Evolutionary conservation across 2,329 filamentous ascomycete species (phyloP).

Genomic region (Diplodia intermedia): DNA sequence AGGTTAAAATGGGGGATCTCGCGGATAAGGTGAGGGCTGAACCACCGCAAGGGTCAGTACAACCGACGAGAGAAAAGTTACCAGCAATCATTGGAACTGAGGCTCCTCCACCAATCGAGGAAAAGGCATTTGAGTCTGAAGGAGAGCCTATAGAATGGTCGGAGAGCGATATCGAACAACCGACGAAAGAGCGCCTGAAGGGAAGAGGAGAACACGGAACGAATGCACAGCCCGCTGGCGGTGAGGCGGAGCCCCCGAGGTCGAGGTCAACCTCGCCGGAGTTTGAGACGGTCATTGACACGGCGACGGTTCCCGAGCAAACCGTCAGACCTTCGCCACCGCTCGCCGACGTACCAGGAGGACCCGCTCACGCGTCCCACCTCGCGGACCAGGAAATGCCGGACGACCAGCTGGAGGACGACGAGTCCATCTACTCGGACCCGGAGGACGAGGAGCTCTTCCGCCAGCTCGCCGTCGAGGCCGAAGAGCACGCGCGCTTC

Average conservation of each 20-base stretch:
- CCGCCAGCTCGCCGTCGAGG: constrained; percentile 84
- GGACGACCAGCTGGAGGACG: constrained; percentile 39
- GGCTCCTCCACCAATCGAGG: not conserved
- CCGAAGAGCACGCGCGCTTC: constrained; percentile 92
- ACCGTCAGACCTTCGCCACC: constrained; percentile 35
- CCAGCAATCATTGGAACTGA: not conserved
- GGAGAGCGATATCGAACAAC: constrained; percentile 54
- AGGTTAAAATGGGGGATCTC: constrained; percentile 52
- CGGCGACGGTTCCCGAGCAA: constrained; percentile 1
- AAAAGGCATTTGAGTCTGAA: not conserved
- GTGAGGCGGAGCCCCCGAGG: constrained; percentile 34
- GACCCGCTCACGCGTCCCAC: constrained; percentile 43
- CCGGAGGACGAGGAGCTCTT: constrained; percentile 92
- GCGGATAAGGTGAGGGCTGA: constrained; percentile 53
- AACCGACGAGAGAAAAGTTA: not conserved
- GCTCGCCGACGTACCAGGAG: constrained; percentile 39
- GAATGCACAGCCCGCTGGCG: constrained; percentile 32
- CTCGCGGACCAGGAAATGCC: constrained; percentile 41
- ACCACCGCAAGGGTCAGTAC: constrained; percentile 43
- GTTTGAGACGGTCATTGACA: constrained; percentile 57
- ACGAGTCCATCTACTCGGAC: constrained; percentile 66
- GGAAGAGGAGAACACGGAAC: constrained; percentile 12
- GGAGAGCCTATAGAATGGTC: constrained; percentile 52
- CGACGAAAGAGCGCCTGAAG: not conserved
- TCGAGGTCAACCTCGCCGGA: constrained; percentile 55